Base-by-base conservation (phyloP, 441 rosid genomes). In the Arabidopsis lyrata region DNA sequence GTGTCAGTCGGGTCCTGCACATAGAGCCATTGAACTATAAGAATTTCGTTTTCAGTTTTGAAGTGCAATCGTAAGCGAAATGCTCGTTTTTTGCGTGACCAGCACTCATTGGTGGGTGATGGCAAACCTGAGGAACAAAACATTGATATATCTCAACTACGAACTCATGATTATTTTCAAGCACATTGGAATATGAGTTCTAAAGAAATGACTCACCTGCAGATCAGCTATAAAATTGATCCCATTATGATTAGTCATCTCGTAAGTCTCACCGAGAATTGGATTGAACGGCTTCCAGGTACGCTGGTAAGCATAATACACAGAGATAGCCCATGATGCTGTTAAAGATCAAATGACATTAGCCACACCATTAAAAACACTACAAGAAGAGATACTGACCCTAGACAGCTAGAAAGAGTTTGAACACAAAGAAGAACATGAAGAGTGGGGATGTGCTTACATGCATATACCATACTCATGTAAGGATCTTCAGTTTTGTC, bases 201-300 rank as follows among this genome's bases (percentile, higher is more conserved):
- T 24, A 29, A 32, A 32, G 53, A 64, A 56, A 58, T 16, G 36
- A 61, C 57, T 38, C 74, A 88, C 98, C 95, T 95, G 98, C 31
- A 2, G 29, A 74, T 93, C 98, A 18, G 93, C 50, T 53, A 95
- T 84, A 74, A 95, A 93, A 57, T 85, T 81, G 15, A 95, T 68
- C 54, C 93, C 93, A 49, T 83, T 88, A 60, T 88, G 89, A 81
- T 90, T 90, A 36, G 75, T 80, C 97, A 93, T 73, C 76, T 95
- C 98, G 67, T 83, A 95, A 70, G 98, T 95, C 87, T 95, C 98
- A 5, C 97, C 98, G 16, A 93, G 95, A 72, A 95, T 90, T 48
- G 98, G 99, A 83, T 95, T 93, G 71, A 95, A 93, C 1, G 96
- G 99, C 81, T 93, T 93, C 98, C 99, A 95, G 9, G 96, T 83